A percentile compares a stretch with the other conserved stretches of the same genome.
phyloP scores from a whole-genome alignment of 1,284 basidiomycete species.

The Fomes fomentarius region DNA sequence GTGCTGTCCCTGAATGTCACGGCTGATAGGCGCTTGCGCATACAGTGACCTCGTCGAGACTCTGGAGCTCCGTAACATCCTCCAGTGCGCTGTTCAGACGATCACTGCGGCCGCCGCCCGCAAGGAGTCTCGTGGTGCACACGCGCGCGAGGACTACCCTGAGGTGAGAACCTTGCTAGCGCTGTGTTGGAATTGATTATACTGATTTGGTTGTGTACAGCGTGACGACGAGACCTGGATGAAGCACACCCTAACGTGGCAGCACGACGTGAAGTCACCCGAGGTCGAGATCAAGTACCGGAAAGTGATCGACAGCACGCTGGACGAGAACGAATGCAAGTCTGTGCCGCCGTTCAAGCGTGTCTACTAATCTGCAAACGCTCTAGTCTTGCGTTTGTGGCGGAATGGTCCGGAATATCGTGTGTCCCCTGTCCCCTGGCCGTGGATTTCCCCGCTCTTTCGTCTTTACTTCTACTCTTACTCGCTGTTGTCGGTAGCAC shows the following conservation, averaged over 20 bases:
- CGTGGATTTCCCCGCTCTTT: too few relatives aligned
- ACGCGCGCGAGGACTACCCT: slow-evolving; percentile 95
- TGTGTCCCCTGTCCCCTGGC: too few relatives aligned
- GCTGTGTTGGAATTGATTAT: too few relatives aligned
- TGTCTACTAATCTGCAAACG: slow-evolving; percentile 61
- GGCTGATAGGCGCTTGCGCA: background rate
- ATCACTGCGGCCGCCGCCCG: slow-evolving; percentile 94
- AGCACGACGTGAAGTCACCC: slow-evolving; percentile 71
- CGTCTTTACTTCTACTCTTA: too few relatives aligned
- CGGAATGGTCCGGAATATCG: too few relatives aligned
- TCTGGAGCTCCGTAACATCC: slow-evolving; percentile 94
- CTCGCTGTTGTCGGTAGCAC: too few relatives aligned
- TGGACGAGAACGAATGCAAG: slow-evolving; percentile 97
- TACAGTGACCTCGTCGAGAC: slow-evolving; percentile 93
- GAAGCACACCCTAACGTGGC: slow-evolving; percentile 93
- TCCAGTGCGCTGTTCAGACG: slow-evolving; percentile 95
- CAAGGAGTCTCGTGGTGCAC: slow-evolving; percentile 97
- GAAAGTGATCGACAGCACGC: slow-evolving; percentile 80
- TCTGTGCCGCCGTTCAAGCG: slow-evolving; percentile 87
- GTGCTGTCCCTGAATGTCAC: background rate
- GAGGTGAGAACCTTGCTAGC: slow-evolving; percentile 54
- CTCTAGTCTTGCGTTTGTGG: too few relatives aligned
- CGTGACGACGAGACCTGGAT: slow-evolving; percentile 92
- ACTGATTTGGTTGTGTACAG: slow-evolving; percentile 38
- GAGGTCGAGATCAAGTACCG: slow-evolving; percentile 93